These are phyloP conservation scores for Lipomyces sp. DNA, from an alignment of 805 yeast species.

Conservation along the genomic window DNA sequence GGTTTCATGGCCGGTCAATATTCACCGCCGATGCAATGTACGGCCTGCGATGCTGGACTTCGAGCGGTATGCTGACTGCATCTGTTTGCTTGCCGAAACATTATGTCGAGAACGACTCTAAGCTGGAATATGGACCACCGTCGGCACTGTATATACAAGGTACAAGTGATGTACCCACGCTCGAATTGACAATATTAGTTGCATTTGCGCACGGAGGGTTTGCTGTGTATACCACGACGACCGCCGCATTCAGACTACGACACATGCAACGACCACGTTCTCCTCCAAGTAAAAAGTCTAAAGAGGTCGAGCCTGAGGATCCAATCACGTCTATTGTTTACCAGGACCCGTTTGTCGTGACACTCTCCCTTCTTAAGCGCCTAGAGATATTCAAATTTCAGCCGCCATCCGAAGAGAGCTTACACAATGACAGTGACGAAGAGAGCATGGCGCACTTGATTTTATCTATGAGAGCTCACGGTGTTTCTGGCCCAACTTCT, in stretches of 20 bases:
- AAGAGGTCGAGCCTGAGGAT: neutral
- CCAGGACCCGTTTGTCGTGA: conserved; percentile 17
- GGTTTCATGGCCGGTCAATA: conserved; percentile 13
- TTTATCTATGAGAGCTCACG: conserved; percentile 10
- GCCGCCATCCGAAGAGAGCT: neutral
- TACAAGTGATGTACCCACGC: neutral
- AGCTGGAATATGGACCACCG: conserved; percentile 3
- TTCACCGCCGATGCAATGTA: conserved; percentile 13
- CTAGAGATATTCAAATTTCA: conserved; percentile 7
- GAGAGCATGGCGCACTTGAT: neutral
- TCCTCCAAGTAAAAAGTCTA: too few species aligned
- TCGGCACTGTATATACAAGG: conserved; percentile 2
- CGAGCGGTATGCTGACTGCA: conserved; percentile 5
- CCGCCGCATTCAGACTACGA: neutral
- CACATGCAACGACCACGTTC: conserved; percentile 6
- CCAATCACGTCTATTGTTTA: conserved; percentile 6
- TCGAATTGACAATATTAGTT: conserved; percentile 2
- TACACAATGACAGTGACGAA: neutral
- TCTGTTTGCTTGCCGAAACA: neutral
- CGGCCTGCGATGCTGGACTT: conserved; percentile 18
- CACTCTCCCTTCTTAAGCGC: conserved; percentile 4
- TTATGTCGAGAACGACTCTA: neutral
- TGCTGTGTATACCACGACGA: conserved; percentile 4
- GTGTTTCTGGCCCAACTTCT: conserved; percentile 10
- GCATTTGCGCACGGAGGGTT: conserved; percentile 20